These are phyloP conservation scores for Plasmopara viticola DNA, from an alignment of 352 stramenopile genomes.

Conservation along the genomic window DNA sequence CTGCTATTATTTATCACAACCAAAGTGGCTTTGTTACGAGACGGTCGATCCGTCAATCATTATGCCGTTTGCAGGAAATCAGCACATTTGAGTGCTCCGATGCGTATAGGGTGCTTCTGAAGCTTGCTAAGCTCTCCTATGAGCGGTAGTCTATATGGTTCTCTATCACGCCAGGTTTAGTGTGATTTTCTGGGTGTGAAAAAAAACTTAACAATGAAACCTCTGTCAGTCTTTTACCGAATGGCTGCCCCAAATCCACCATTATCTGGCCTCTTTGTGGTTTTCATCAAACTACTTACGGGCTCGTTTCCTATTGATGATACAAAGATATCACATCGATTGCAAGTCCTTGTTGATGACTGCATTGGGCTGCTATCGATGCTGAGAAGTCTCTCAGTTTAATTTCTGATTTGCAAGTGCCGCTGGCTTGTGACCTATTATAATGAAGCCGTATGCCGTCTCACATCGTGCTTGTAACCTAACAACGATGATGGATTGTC, in stretches of 20 bases:
- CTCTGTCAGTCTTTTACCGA: too few relatives aligned
- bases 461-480: background rate
- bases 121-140: background rate
- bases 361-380: slow-evolving; percentile 9
- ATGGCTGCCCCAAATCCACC: slow-evolving; percentile 1
- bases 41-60: slow-evolving; percentile 8
- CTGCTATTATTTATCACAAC: slow-evolving; percentile 8
- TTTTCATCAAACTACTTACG: slow-evolving; percentile 12
- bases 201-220: too few relatives aligned
- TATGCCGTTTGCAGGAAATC: slow-evolving; percentile 5
- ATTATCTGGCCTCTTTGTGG: slow-evolving; percentile 10
- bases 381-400: slow-evolving; percentile 1
- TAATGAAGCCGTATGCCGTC: slow-evolving; percentile 13
- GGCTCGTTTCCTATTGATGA: background rate
- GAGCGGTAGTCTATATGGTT: background rate
- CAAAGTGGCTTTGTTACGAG: slow-evolving; percentile 2
- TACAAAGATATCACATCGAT: background rate
- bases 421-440: background rate
- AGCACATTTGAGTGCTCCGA: background rate
- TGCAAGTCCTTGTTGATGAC: slow-evolving; percentile 7
- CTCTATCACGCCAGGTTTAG: background rate
- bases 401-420: slow-evolving; percentile 5
- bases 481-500: background rate
- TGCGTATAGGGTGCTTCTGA: background rate
- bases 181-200: too few relatives aligned